phyloP scores from a whole-genome alignment of 2,329 filamentous ascomycete genomes.

The Biscogniauxia mediterranea region DNA sequence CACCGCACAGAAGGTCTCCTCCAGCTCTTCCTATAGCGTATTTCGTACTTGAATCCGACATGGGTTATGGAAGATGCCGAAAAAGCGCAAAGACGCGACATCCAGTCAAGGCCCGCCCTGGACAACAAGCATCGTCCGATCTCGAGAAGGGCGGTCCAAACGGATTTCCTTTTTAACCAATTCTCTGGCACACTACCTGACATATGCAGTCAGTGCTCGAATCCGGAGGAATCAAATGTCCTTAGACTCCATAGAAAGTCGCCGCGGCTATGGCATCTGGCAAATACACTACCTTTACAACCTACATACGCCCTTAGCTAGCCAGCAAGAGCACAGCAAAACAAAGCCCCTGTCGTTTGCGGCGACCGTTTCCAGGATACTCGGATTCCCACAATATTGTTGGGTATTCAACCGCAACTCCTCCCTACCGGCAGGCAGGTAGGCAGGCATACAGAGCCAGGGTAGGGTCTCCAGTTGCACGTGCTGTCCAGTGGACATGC shows the following conservation, averaged over 20 bases:
- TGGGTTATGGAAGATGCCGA: conserved; percentile 24
- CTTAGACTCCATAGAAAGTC: background rate
- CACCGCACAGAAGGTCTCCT: background rate
- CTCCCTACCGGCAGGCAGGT: conserved; percentile 13
- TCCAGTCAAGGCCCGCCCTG: conserved; percentile 16
- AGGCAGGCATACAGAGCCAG: background rate
- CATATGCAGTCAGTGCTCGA: background rate
- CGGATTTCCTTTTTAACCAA: background rate
- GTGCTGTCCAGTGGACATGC: conserved; percentile 10
- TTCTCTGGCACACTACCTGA: background rate
- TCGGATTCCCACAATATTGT: conserved; percentile 5
- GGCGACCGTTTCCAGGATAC: conserved; percentile 16
- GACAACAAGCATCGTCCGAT: conserved; percentile 16
- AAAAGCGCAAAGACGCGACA: conserved; percentile 15
- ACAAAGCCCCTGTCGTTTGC: conserved; percentile 15
- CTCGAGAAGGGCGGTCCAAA: conserved; percentile 11
- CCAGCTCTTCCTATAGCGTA: background rate
- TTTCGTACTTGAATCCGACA: conserved; percentile 6
- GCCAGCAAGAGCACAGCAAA: background rate
- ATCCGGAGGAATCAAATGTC: background rate
- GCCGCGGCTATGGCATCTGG: conserved; percentile 7
- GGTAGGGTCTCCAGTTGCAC: background rate
- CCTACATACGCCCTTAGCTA: conserved; percentile 8
- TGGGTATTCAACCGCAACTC: conserved; percentile 19
- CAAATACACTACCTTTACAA: conserved; percentile 8